Conservation (phyloP, 805 yeast species). For the Metschnikowia similis region DNA sequence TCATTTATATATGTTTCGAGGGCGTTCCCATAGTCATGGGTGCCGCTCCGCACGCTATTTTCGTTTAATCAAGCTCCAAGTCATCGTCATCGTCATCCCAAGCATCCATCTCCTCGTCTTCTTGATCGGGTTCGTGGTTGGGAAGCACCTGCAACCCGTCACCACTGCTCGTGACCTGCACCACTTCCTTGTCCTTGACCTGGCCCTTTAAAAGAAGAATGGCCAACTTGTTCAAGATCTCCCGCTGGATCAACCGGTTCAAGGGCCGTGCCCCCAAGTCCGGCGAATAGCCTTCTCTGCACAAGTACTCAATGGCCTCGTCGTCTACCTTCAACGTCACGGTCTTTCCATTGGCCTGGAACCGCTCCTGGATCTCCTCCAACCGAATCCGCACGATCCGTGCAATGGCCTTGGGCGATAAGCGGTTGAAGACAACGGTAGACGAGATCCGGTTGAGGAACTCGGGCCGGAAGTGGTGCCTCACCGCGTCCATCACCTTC, state of each 20-base stretch:
- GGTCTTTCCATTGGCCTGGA: constrained; percentile 77
- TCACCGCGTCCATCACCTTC: constrained; percentile 77
- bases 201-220: constrained; percentile 84
- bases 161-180: constrained; percentile 52
- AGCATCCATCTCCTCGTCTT: constrained; percentile 51
- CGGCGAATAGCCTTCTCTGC: constrained; percentile 82
- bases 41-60: too few species aligned
- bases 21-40: too few species aligned
- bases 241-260: constrained; percentile 85
- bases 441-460: constrained; percentile 94
- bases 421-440: constrained; percentile 86
- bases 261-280: constrained; percentile 97
- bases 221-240: constrained; percentile 84
- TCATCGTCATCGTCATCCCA: constrained; percentile 59
- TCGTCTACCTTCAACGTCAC: constrained; percentile 69
- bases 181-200: constrained; percentile 81
- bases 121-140: constrained; percentile 66
- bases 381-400: constrained; percentile 87
- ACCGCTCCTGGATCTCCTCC: constrained; percentile 78
- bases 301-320: constrained; percentile 75
- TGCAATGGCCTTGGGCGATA: constrained; percentile 85
- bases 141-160: constrained; percentile 78
- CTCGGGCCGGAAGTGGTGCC: constrained; percentile 93
- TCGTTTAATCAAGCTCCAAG: constrained; percentile 17
- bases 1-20: neutral